phyloP scores from a whole-genome alignment of 2,329 filamentous ascomycete species.

The Plectosphaerella cucumerina region DNA sequence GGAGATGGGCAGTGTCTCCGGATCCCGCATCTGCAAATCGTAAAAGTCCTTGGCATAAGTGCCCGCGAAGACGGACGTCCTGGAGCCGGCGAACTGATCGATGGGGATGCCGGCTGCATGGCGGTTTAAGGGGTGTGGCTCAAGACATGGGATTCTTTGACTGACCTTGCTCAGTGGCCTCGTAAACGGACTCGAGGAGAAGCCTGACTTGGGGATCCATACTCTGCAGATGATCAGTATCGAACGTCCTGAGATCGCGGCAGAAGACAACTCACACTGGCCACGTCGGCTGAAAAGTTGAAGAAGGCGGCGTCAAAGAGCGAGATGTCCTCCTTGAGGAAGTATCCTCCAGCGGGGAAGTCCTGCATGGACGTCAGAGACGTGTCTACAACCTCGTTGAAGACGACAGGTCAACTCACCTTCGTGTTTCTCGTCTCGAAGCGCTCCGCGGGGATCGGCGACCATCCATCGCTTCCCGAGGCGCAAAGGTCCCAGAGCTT shows the following conservation, averaged over 20 bases:
- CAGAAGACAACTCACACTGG: background rate
- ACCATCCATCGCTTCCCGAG: too few species aligned
- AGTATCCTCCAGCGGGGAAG: conserved; percentile 16
- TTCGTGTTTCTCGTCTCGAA: too few species aligned
- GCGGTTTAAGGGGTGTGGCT: too few species aligned
- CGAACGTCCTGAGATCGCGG: too few species aligned
- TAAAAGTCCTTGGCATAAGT: conserved; percentile 28
- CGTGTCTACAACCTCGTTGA: too few species aligned
- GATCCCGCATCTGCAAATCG: conserved; percentile 22
- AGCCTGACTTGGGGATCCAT: conserved; percentile 23
- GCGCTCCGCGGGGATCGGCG: too few species aligned
- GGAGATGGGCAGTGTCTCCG: conserved; percentile 27
- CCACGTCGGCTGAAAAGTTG: conserved; percentile 14
- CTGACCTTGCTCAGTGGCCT: conserved; percentile 18
- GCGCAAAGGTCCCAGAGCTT: conserved; percentile 6
- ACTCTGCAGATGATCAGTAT: conserved; percentile 4
- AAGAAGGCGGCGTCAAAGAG: conserved; percentile 21
- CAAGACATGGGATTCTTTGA: too few species aligned
- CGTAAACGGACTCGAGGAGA: conserved; percentile 19
- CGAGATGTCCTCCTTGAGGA: conserved; percentile 18
- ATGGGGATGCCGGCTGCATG: conserved; percentile 9
- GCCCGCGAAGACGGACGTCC: conserved; percentile 35
- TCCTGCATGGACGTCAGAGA: too few species aligned
- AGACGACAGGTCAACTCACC: too few species aligned
- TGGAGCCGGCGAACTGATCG: conserved; percentile 13